Percentiles rank a stretch among this genome's conserved stretches.
These are phyloP conservation scores for Rhodocollybia butyracea DNA, from an alignment of 768 basidiomycete genomes.

Conservation along the genomic window DNA sequence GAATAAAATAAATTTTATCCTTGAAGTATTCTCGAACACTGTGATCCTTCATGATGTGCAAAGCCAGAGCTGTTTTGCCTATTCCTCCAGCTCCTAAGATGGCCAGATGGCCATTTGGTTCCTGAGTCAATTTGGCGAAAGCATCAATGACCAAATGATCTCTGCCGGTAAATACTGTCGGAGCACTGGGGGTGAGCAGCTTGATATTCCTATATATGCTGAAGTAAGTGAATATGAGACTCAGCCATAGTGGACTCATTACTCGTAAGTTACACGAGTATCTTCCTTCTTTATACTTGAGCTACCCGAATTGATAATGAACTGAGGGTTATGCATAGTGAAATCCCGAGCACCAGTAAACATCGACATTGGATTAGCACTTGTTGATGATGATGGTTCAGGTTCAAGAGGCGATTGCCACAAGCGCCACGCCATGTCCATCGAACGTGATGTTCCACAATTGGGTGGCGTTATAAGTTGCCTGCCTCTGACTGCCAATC, in stretches of 20 bases:
- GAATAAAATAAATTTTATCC: neutral
- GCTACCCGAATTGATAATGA: neutral
- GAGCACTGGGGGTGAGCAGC: neutral
- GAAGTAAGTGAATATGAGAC: neutral
- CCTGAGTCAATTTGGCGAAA: neutral
- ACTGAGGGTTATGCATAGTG: neutral
- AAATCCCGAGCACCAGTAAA: neutral
- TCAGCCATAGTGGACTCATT: neutral
- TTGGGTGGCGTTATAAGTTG: too few species aligned
- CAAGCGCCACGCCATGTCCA: too few species aligned
- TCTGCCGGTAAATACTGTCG: neutral
- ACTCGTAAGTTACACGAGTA: neutral
- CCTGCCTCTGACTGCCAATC: too few species aligned
- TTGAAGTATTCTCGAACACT: neutral
- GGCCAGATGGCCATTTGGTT: neutral
- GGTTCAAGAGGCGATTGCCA: neutral
- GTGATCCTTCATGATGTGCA: neutral
- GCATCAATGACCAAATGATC: neutral
- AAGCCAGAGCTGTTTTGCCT: neutral
- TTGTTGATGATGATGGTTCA: neutral
- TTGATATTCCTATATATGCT: neutral
- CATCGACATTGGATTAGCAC: neutral
- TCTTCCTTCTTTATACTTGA: too few species aligned
- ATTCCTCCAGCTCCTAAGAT: conserved; percentile 2
- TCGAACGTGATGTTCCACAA: too few species aligned